A percentile compares a stretch with the other conserved stretches of the same genome.
Conservation (phyloP, 1,284 basidiomycete species). For the Pseudozyma pruni region DNA sequence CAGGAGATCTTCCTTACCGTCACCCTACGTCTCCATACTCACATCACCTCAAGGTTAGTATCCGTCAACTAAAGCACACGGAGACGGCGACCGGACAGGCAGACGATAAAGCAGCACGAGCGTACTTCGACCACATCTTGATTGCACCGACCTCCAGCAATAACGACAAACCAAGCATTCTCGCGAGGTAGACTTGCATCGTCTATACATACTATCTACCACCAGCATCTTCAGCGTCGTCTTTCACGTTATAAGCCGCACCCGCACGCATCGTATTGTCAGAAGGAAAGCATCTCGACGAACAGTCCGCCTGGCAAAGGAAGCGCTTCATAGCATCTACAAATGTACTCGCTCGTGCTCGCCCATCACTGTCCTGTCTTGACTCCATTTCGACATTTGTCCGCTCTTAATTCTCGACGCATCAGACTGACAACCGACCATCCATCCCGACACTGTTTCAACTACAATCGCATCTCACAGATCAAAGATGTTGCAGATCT, state of each 20-base stretch:
- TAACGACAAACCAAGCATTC: neutral
- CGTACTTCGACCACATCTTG: slow-evolving; percentile 3
- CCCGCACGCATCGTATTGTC: slow-evolving; percentile 21
- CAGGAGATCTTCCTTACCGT: slow-evolving; percentile 36
- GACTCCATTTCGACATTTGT: neutral
- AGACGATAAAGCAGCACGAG: slow-evolving; percentile 27
- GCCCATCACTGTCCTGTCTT: neutral
- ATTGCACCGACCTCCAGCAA: slow-evolving; percentile 2
- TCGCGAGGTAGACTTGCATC: neutral
- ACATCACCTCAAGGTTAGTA: slow-evolving; percentile 56
- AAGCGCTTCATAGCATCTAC: too few species aligned
- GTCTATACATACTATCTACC: neutral
- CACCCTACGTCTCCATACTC: slow-evolving; percentile 42
- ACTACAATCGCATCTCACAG: slow-evolving; percentile 22
- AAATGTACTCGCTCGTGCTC: too few species aligned
- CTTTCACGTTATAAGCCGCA: neutral
- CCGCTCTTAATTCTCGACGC: neutral
- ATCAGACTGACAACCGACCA: slow-evolving; percentile 11
- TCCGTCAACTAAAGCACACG: slow-evolving; percentile 3
- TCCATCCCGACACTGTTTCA: neutral
- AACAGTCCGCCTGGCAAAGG: too few species aligned
- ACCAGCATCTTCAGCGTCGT: neutral
- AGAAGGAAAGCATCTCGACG: too few species aligned
- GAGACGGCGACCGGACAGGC: slow-evolving; percentile 2
- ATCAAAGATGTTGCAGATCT: slow-evolving; percentile 66